Evolutionary conservation across 2,329 filamentous ascomycete genomes (phyloP).

Genomic region (Fusarium sp.): DNA sequence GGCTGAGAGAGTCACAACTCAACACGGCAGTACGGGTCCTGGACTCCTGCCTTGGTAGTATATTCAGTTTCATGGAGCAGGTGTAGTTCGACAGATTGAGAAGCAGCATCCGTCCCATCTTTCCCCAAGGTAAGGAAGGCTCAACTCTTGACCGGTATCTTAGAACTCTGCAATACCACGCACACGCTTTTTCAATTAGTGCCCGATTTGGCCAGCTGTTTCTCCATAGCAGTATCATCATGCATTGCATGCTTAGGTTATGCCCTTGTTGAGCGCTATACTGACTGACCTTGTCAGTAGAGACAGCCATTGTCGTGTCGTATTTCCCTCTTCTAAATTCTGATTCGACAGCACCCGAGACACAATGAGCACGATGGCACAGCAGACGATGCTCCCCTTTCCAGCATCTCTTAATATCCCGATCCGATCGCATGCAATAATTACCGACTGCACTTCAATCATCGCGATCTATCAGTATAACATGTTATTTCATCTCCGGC

Average conservation of each 20-base stretch:
- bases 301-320: constrained; percentile 7
- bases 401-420: constrained; percentile 15
- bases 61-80: not conserved
- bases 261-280: constrained; percentile 3
- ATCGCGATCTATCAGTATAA: constrained; percentile 32
- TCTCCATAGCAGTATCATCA: constrained; percentile 29
- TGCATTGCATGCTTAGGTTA: constrained; percentile 7
- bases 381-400: constrained; percentile 10
- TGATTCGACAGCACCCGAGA: constrained; percentile 31
- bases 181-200: constrained; percentile 15
- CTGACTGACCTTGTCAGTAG: constrained; percentile 3
- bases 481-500: not conserved
- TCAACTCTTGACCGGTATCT: constrained; percentile 20
- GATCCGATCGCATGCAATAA: constrained; percentile 31
- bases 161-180: constrained; percentile 26
- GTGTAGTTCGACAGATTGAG: constrained; percentile 30
- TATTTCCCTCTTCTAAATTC: not conserved
- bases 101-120: constrained; percentile 7
- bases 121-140: not conserved
- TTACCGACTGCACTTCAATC: constrained; percentile 1
- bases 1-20: not conserved
- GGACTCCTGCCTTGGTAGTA: not conserved
- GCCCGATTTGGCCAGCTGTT: constrained; percentile 1
- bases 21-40: constrained; percentile 1
- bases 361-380: constrained; percentile 13